Base-by-base conservation (phyloP, 2,329 filamentous ascomycete genomes). In the Colletotrichum sp. region DNA sequence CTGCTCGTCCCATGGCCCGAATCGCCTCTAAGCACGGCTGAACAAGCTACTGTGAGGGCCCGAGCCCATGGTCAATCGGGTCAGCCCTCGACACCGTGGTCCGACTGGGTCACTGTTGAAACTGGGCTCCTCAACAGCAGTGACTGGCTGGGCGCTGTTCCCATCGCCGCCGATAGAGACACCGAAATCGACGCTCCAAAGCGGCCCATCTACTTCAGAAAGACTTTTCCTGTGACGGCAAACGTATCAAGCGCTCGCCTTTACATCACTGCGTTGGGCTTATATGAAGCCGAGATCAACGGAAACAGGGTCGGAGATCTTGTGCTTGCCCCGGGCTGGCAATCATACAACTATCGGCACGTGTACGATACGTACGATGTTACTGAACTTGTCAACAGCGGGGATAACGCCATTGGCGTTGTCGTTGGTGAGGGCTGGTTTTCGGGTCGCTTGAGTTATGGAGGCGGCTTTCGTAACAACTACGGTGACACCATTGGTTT, bases 281-380 rank as follows among this genome's bases (percentile, higher is more conserved):
- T 90, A 1, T 90, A 89, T 68, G 83, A 87, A 57, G 87, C 86
- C 0, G 84, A 85, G 39, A 86, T 91, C 76, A 90, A 91, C 72
- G 88, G 87, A 1, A 76, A 81, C 1, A 80, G 81, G 7, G 84
- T 89, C 1, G 85, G 86, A 0, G 84, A 86, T 44, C 72, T 81
- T 8, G 83, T 86, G 2, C 81, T 90, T 39, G 87, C 89, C 26
- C 90, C 89, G 0, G 89, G 90, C 0, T 91, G 89, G 88, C 87
- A 88, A 60, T 87, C 86, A 2, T 92, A 91, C 78, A 82, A 86
- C 1, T 81, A 88, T 65, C 84, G 89, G 1, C 85, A 88, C n/a
- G 83, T 86, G 3, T 92, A 92, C 74, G 86, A 91, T 69, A 89
- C 87, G 0, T 90, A 88, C 74, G 89, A 92, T 76, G 87, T 92